Base-by-base conservation (phyloP, 1,284 basidiomycete species). In the Cystobasidium sp. region DNA sequence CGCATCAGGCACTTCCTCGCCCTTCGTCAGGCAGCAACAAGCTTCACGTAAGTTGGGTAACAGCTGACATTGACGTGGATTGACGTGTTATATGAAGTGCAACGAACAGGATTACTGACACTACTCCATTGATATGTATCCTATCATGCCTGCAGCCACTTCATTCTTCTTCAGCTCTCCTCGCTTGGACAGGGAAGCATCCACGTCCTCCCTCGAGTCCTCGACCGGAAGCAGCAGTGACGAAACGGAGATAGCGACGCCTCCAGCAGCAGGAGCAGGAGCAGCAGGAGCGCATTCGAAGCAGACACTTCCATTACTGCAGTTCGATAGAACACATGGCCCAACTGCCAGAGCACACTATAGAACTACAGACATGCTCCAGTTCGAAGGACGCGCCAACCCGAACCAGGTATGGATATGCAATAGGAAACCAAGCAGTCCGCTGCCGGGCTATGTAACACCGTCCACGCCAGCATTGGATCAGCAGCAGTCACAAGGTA, bases 331-430 rank as follows among this genome's bases (percentile, higher is more conserved):
- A 31, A 31, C 31, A 31, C 31, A 31, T 31, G 31, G 31, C 5
- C 5, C 31, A 31, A 31, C 1, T 31, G 31, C 31, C 31, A 31
- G 31, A 20, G 56, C 56, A 31, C 70, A 73, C 43, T 73, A 55
- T 49, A 41, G 70, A 37, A 66, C 41, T 24, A 55, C 49, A 18
- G 44, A 73, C 37, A 51, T 73, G 46, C 62, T 55, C 24, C 47
- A 73, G 43, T 66, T 73, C 53, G 70, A 73, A 51, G 70, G 70
- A 10, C 62, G 70, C 14, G 46, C 46, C 46, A 61, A 47, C 41
- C 52, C 53, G 22, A 12, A 43, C 16, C 51, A 55, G 55, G 70
- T 73, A 16, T 73, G 70, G 70, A 56, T 73, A 44, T 73, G 70
- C 63, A 58, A 37, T 39, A 51, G 37, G 44, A 53, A 62, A 39